Percentiles rank a stretch among this genome's conserved stretches.
phyloP scores from a whole-genome alignment of 352 stramenopile genomes.

The Thalassiosira hispida region DNA sequence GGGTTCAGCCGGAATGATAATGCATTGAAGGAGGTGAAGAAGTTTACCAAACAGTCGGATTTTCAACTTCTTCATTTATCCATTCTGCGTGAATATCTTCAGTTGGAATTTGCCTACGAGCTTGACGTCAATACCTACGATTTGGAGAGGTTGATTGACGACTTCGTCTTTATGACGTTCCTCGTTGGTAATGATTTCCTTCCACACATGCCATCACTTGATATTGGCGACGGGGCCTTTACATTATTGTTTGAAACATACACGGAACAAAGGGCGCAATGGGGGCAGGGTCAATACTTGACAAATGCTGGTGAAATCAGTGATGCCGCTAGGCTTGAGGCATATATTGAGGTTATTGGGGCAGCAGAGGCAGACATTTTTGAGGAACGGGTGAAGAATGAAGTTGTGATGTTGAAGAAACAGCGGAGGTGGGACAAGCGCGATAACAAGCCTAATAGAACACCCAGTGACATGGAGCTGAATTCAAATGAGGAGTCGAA shows the following conservation, averaged over 20 bases:
- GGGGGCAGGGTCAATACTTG: conserved; percentile 91
- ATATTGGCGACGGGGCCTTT: conserved; percentile 98
- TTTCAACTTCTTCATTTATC: conserved; percentile 97
- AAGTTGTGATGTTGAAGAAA: conserved; percentile 80
- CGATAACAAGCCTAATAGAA: conserved; percentile 63
- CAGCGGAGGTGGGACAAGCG: conserved; percentile 81
- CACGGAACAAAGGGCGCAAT: conserved; percentile 88
- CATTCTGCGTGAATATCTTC: conserved; percentile 96
- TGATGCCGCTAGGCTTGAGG: conserved; percentile 90
- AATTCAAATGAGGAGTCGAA: conserved; percentile 66
- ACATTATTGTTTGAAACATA: conserved; percentile 94
- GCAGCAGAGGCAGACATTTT: conserved; percentile 94
- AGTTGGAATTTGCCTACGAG: conserved; percentile 92
- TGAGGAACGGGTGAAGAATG: conserved; percentile 75
- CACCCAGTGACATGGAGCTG: conserved; percentile 80
- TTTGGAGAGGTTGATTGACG: conserved; percentile 96
- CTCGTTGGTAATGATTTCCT: conserved; percentile 98
- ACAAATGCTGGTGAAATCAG: conserved; percentile 91
- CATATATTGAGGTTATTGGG: conserved; percentile 92
- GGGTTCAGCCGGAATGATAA: conserved; percentile 79
- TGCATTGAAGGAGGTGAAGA: conserved; percentile 90
- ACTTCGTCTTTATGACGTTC: conserved; percentile 99
- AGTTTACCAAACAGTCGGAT: conserved; percentile 91
- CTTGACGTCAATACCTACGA: conserved; percentile 73
- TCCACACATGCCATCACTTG: conserved; percentile 96